These are phyloP conservation scores for Solanum medicagineum DNA, from an alignment of 257 asterid species.

Conservation along the genomic window DNA sequence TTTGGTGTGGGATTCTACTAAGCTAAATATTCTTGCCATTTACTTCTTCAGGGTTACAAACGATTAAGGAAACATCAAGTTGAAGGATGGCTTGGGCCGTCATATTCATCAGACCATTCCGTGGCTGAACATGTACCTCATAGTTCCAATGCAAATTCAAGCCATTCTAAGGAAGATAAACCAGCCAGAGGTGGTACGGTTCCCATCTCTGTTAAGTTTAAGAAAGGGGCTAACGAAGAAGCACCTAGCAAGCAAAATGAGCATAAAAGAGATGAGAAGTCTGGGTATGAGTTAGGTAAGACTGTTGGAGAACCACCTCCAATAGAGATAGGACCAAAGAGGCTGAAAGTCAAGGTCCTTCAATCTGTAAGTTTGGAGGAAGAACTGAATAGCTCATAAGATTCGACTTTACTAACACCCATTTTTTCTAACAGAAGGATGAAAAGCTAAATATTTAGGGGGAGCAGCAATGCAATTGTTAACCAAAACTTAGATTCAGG, in stretches of 20 bases:
- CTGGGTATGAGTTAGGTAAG: neutral
- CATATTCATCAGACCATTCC: neutral
- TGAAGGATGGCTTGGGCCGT: neutral
- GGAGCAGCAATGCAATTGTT: neutral
- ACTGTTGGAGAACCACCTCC: slow-evolving; percentile 4
- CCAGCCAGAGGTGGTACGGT: neutral
- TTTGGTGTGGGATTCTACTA: neutral
- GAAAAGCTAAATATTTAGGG: neutral
- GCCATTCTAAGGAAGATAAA: neutral
- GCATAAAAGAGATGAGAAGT: neutral
- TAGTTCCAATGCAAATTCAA: neutral
- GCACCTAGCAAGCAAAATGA: neutral
- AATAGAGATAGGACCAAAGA: slow-evolving; percentile 4
- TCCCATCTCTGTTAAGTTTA: neutral
- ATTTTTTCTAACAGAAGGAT: neutral
- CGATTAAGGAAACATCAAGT: neutral
- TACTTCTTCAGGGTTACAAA: neutral
- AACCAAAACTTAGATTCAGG: slow-evolving; percentile 6
- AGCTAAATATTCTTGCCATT: neutral
- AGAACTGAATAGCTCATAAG: neutral
- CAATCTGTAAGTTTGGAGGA: neutral
- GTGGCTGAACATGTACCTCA: neutral
- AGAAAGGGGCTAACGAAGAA: neutral
- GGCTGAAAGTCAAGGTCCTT: slow-evolving; percentile 5
- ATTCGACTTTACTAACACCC: neutral